Percentiles rank a stretch among this genome's conserved stretches.
These are phyloP conservation scores for Pisolithus microcarpus DNA, from an alignment of 768 basidiomycete genomes.

Conservation along the genomic window DNA sequence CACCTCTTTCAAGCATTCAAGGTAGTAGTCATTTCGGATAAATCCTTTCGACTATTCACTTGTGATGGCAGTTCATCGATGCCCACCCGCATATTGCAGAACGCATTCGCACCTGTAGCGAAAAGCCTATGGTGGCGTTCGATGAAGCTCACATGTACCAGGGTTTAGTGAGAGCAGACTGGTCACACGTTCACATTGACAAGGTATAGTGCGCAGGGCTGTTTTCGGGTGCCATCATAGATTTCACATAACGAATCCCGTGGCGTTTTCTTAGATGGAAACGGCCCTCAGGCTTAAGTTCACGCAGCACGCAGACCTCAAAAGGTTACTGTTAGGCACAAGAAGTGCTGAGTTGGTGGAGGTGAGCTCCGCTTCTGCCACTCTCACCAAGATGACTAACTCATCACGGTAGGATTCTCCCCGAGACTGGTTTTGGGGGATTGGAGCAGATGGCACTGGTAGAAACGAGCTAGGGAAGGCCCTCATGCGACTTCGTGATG, in stretches of 20 bases:
- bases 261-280: conserved; percentile 46
- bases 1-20: conserved; percentile 76
- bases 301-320: conserved; percentile 55
- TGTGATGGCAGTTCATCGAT: conserved; percentile 44
- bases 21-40: conserved; percentile 21
- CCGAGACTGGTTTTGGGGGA: conserved; percentile 71
- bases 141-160: conserved; percentile 64
- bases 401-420: conserved; percentile 48
- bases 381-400: not conserved
- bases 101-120: conserved; percentile 58
- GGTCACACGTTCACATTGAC: conserved; percentile 58
- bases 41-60: not conserved
- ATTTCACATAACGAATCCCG: not conserved
- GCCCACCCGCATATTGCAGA: conserved; percentile 59
- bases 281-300: conserved; percentile 59
- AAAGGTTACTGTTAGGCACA: conserved; percentile 55
- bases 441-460: conserved; percentile 58
- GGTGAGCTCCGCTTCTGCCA: conserved; percentile 30
- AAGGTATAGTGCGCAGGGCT: conserved; percentile 33
- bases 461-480: conserved; percentile 70
- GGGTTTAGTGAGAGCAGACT: conserved; percentile 54
- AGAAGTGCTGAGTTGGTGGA: conserved; percentile 62
- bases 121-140: conserved; percentile 54
- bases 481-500: conserved; percentile 53
- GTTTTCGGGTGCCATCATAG: not conserved